Evolutionary conservation across 257 asterid species (phyloP).

Genomic region (Solanum okadae): DNA sequence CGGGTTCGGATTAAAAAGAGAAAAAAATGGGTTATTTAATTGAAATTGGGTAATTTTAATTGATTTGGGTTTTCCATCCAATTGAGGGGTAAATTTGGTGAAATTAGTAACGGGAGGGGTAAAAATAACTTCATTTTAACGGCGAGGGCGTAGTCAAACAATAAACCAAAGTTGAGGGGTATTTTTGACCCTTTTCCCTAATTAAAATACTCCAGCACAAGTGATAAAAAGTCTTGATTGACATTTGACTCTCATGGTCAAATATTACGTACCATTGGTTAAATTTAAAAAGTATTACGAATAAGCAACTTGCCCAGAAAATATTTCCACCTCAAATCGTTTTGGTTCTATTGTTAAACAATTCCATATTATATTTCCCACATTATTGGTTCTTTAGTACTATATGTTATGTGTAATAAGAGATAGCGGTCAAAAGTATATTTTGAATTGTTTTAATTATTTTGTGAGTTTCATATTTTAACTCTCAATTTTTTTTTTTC

Average conservation of each 20-base stretch:
- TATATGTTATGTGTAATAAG: neutral
- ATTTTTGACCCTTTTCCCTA: too few species aligned
- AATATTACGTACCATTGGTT: neutral
- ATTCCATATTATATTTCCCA: neutral
- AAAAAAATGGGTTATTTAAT: too few species aligned
- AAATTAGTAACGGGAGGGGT: too few species aligned
- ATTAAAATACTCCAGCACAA: neutral
- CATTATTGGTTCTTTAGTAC: neutral
- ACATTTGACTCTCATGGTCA: neutral
- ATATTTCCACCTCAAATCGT: neutral
- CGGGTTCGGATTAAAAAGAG: too few species aligned
- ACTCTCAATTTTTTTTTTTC: neutral
- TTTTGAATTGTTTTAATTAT: neutral
- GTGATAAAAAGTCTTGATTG: neutral
- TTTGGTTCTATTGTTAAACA: neutral
- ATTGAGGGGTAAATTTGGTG: too few species aligned
- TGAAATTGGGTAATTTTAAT: too few species aligned
- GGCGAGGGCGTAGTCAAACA: too few species aligned
- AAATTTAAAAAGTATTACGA: neutral
- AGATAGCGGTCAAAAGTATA: neutral
- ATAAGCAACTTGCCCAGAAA: neutral
- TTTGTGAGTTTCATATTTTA: neutral
- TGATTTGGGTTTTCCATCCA: too few species aligned
- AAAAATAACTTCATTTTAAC: too few species aligned
- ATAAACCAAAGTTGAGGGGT: too few species aligned